phyloP scores from a whole-genome alignment of 2,329 filamentous ascomycete species.

The Fusarium papillatum region DNA sequence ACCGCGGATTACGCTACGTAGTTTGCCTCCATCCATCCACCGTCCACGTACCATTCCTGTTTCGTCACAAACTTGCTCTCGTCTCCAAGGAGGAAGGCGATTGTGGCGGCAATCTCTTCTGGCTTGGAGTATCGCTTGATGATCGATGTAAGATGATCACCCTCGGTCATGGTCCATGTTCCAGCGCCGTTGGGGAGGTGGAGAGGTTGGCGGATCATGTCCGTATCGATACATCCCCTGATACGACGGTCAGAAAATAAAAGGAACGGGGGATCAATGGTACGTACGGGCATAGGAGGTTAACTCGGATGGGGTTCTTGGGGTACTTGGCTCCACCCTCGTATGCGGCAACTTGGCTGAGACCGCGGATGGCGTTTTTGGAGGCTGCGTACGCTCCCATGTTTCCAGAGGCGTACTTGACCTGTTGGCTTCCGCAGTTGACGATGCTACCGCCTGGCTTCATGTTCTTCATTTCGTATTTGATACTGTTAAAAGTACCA shows the following conservation, averaged over 20 bases:
- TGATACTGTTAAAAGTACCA: conserved; percentile 44
- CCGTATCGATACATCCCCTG: conserved; percentile 45
- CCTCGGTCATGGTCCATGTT: conserved; percentile 44
- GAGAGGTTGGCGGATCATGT: conserved; percentile 45
- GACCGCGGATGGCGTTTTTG: conserved; percentile 47
- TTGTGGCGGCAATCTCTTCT: conserved; percentile 45
- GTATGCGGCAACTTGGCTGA: conserved; percentile 45
- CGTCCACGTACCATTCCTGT: conserved; percentile 46
- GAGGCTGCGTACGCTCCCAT: conserved; percentile 50
- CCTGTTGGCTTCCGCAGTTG: conserved; percentile 60
- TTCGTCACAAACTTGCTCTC: conserved; percentile 50
- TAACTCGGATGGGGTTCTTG: conserved; percentile 42
- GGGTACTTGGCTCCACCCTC: conserved; percentile 44
- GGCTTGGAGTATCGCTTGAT: conserved; percentile 45
- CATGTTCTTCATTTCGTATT: conserved; percentile 52
- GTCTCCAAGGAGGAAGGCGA: conserved; percentile 48
- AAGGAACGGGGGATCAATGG: fast-evolving
- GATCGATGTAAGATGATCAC: conserved; percentile 41
- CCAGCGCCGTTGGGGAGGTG: conserved; percentile 39
- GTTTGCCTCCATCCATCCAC: conserved; percentile 45
- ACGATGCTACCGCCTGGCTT: conserved; percentile 60
- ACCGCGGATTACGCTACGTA: conserved; percentile 27
- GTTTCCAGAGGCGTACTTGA: conserved; percentile 52
- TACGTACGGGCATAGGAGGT: conserved; percentile 39
- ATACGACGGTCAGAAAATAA: not conserved